Base-by-base conservation (phyloP, 192 early-diverging fungal species). In the Backusella tarrabulga region DNA sequence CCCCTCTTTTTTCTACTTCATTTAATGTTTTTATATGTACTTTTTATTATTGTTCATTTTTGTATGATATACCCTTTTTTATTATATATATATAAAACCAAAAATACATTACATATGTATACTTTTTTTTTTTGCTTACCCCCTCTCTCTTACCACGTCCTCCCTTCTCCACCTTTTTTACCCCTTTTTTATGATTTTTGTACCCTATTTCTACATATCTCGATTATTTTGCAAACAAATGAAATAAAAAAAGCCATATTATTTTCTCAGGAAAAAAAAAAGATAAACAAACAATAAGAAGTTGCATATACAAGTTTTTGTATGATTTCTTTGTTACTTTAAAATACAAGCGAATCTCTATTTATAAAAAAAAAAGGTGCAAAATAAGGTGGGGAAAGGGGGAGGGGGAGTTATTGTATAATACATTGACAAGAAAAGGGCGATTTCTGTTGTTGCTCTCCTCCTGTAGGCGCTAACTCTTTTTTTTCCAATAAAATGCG, bases 341-440 rank as follows among this genome's bases (percentile, higher is more conserved):
- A 60, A 60, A 60, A 60, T 60, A 60, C 56, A 60, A 60, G 14
- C 19, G 46, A 19, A 6, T 26, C 23, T 60, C 14, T 46, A 72
- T 72, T 29, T 41, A 72, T 72, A 68, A 32, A 68, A 19, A 68
- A 19, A 17, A 19, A 68, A n/a, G 21, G 29, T 7, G 29, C 46
- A 41, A 71, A 26, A 14, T 3, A 17, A 71, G 41, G 38, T 34
- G 40, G 32, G 9, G 40, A 0, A 32, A 50, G 4, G 9, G 23
- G 34, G 0, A 17, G 44, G 26, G 12, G 9, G 15, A 0, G 15
- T 72, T 66, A 77, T 63, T 77, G 76, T 19, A 77, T 72, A 41
- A 40, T 38, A 46, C 76, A 77, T 66, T 77, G 70, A 46, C 76
- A 77, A 63, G 71, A 77, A 42, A 72, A 72, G 76, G 70, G 34